Conservation (phyloP, 306 rosid species). For the Vicia faba region DNA sequence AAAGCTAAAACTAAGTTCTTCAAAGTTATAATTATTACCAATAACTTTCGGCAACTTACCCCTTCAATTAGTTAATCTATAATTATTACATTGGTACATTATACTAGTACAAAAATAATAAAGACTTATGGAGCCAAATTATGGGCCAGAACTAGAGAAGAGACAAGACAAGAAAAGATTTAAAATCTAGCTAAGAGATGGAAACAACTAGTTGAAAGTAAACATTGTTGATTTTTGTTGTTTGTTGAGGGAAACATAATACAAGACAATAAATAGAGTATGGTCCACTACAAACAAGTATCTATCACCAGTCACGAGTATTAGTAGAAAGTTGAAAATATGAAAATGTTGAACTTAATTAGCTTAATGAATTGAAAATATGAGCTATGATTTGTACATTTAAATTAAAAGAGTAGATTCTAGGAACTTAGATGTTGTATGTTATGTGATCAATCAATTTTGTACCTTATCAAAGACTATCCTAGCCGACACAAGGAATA, state of each 20-base stretch:
- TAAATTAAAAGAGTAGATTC: not conserved
- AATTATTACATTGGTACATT: not conserved
- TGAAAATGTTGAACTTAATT: not conserved
- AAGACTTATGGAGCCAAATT: not conserved
- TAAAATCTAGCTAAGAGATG: not conserved
- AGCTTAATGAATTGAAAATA: not conserved
- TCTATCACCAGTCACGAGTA: not conserved
- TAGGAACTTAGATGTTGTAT: too few species aligned
- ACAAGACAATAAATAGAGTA: not conserved
- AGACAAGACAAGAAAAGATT: slow-evolving; percentile 28
- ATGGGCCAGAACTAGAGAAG: slow-evolving; percentile 1
- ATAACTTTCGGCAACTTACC: slow-evolving; percentile 38
- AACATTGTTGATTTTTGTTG: slow-evolving; percentile 11
- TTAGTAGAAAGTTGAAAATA: not conserved
- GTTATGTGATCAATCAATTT: not conserved
- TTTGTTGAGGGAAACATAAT: slow-evolving; percentile 19
- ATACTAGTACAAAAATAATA: not conserved
- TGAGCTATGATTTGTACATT: not conserved
- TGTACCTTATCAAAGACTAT: not conserved
- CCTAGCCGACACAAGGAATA: slow-evolving; percentile 48
- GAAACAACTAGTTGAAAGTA: slow-evolving; percentile 13
- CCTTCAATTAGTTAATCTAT: slow-evolving; percentile 28
- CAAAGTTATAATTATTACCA: slow-evolving; percentile 29
- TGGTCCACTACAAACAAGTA: slow-evolving; percentile 10
- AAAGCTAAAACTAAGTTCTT: slow-evolving; percentile 32